phyloP scores from a whole-genome alignment of 2,329 filamentous ascomycete genomes.

The Pestalotiopsis sp. region DNA sequence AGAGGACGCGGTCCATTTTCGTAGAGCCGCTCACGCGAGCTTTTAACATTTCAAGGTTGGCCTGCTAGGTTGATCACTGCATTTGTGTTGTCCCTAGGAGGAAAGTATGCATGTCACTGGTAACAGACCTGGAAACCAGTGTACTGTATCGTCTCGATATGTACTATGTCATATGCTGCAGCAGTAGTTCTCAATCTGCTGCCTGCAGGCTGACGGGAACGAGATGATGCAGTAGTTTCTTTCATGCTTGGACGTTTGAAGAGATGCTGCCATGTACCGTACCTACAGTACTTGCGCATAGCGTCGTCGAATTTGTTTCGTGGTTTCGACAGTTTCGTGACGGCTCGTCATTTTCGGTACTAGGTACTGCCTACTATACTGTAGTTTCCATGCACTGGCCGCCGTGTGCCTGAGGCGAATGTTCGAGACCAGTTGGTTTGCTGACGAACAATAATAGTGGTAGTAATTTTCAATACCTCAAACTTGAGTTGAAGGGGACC shows the following conservation, averaged over 20 bases:
- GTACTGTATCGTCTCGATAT: neutral
- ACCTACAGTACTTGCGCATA: neutral
- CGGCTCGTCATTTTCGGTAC: neutral
- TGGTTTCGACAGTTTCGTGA: neutral
- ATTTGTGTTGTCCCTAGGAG: neutral
- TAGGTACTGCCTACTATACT: neutral
- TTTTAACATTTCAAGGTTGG: neutral
- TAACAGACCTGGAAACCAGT: neutral
- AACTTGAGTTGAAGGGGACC: neutral
- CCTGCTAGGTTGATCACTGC: neutral
- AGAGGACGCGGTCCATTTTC: slow-evolving; percentile 5
- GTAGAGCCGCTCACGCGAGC: neutral
- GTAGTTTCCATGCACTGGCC: neutral
- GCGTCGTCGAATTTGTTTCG: neutral
- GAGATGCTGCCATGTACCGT: too few relatives aligned
- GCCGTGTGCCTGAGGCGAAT: neutral
- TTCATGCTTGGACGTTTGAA: too few relatives aligned
- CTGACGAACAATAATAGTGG: neutral
- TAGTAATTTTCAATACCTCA: neutral
- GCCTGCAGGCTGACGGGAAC: neutral
- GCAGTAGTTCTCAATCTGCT: neutral
- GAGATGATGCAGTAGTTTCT: neutral
- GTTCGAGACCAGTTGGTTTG: neutral
- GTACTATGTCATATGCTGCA: neutral
- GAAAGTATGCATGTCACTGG: neutral